A percentile compares a stretch with the other conserved stretches of the same genome.
Conservation (phyloP, 2,329 filamentous ascomycete species). For the Aspergillus awamori region DNA sequence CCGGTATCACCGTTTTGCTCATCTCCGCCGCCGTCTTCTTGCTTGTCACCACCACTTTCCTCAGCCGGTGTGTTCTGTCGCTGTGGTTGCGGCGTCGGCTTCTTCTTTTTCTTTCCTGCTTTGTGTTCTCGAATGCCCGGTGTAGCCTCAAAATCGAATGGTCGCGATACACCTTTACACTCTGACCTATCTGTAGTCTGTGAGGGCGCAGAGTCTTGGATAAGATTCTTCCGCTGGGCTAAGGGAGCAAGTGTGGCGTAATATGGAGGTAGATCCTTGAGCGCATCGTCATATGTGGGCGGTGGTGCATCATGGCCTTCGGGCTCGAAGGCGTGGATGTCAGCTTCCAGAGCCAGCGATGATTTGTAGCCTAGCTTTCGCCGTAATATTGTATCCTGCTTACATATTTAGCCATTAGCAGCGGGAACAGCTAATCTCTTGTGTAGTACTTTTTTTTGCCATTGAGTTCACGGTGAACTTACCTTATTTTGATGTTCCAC, state of each 20-base stretch:
- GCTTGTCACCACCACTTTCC: conserved; percentile 26
- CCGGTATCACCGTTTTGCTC: conserved; percentile 29
- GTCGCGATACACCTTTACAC: conserved; percentile 10
- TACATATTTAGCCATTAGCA: background rate
- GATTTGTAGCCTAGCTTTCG: conserved; percentile 8
- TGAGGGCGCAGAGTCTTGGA: conserved; percentile 13
- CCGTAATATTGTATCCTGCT: conserved; percentile 3
- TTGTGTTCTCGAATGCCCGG: conserved; percentile 38
- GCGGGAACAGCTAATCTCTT: background rate
- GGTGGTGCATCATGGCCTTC: conserved; percentile 30
- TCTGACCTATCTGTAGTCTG: conserved; percentile 10
- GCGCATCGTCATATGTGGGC: conserved; percentile 38
- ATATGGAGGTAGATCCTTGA: conserved; percentile 38
- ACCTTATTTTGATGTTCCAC: background rate
- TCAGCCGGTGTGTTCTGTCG: conserved; percentile 19
- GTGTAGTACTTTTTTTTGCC: background rate
- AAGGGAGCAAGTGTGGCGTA: conserved; percentile 33
- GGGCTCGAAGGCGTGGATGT: conserved; percentile 17
- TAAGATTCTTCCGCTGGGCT: conserved; percentile 27
- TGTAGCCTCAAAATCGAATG: conserved; percentile 30
- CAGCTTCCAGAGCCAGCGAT: conserved; percentile 15
- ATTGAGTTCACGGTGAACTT: background rate
- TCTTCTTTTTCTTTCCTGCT: conserved; percentile 36
- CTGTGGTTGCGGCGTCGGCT: conserved; percentile 19
- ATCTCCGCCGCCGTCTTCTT: conserved; percentile 16